phyloP scores from a whole-genome alignment of 2,329 filamentous ascomycete genomes.

The Ophiosphaerella herpotricha region DNA sequence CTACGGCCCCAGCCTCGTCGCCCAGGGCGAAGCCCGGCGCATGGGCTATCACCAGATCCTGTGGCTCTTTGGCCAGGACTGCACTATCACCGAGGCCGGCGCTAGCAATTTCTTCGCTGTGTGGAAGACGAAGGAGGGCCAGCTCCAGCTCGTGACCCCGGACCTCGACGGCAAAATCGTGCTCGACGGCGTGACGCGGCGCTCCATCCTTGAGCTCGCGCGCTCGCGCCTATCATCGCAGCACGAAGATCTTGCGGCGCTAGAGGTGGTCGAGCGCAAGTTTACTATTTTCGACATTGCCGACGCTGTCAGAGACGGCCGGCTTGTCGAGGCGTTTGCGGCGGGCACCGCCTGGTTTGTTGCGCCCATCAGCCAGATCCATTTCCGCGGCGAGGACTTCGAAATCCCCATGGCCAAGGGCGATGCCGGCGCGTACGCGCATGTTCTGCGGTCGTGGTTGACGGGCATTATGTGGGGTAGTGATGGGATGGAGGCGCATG shows the following conservation, averaged over 20 bases:
- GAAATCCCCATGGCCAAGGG: slow-evolving; percentile 49
- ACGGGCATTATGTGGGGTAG: slow-evolving; percentile 56
- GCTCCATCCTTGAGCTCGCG: slow-evolving; percentile 76
- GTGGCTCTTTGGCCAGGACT: slow-evolving; percentile 84
- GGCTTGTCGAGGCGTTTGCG: slow-evolving; percentile 82
- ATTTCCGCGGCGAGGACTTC: slow-evolving; percentile 52
- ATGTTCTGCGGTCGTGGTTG: slow-evolving; percentile 52
- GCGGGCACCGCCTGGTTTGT: slow-evolving; percentile 75
- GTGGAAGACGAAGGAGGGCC: slow-evolving; percentile 69
- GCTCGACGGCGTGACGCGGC: slow-evolving; percentile 83
- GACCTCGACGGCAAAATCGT: slow-evolving; percentile 83
- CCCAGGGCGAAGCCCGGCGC: slow-evolving; percentile 73
- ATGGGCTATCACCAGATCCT: slow-evolving; percentile 86
- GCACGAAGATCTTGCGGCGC: slow-evolving; percentile 42
- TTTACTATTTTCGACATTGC: slow-evolving; percentile 81
- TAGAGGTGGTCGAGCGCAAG: slow-evolving; percentile 78
- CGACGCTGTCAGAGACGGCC: slow-evolving; percentile 72
- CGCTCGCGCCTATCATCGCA: slow-evolving; percentile 60
- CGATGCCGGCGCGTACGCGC: slow-evolving; percentile 49
- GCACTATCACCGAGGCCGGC: slow-evolving; percentile 85
- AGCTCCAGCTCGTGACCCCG: slow-evolving; percentile 76
- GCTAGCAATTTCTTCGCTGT: slow-evolving; percentile 92
- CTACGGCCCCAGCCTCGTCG: slow-evolving; percentile 82
- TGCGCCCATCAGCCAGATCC: slow-evolving; percentile 51
- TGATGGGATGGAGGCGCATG: slow-evolving; percentile 48